phyloP scores from a whole-genome alignment of 305 asterid genomes.

The Fraxinus sp. region DNA sequence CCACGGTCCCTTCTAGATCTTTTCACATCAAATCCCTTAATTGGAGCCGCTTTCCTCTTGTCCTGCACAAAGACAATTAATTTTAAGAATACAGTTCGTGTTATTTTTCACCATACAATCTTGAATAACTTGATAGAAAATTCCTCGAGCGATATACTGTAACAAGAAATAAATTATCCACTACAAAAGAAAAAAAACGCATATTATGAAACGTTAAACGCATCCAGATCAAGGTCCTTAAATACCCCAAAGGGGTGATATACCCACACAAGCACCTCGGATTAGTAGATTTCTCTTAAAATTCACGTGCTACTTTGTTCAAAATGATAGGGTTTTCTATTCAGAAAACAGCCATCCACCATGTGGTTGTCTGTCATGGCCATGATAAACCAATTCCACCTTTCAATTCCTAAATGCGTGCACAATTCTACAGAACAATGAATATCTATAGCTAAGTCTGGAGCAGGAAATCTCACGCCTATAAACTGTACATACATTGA shows the following conservation, averaged over 20 bases:
- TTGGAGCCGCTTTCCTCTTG: conserved; percentile 65
- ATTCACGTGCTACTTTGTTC: not conserved
- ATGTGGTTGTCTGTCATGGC: not conserved
- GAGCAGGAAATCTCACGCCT: not conserved
- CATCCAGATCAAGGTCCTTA: not conserved
- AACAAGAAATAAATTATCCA: not conserved
- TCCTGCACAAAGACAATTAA: conserved; percentile 42
- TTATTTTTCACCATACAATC: conserved; percentile 1
- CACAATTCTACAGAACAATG: not conserved
- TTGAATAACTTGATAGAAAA: not conserved
- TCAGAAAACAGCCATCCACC: not conserved
- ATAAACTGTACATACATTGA: not conserved
- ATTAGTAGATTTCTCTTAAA: not conserved
- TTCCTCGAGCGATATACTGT: not conserved
- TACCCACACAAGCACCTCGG: not conserved
- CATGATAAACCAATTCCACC: not conserved
- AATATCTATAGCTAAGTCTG: not conserved
- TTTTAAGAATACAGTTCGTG: conserved; percentile 6
- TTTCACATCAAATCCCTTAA: conserved; percentile 63
- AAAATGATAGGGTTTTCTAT: not conserved
- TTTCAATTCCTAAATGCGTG: not conserved
- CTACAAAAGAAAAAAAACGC: not conserved
- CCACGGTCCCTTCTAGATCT: conserved; percentile 80
- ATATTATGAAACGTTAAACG: not conserved
- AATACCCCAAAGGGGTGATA: not conserved